phyloP scores from a whole-genome alignment of 116 monocot species.

The Zostera marina region DNA sequence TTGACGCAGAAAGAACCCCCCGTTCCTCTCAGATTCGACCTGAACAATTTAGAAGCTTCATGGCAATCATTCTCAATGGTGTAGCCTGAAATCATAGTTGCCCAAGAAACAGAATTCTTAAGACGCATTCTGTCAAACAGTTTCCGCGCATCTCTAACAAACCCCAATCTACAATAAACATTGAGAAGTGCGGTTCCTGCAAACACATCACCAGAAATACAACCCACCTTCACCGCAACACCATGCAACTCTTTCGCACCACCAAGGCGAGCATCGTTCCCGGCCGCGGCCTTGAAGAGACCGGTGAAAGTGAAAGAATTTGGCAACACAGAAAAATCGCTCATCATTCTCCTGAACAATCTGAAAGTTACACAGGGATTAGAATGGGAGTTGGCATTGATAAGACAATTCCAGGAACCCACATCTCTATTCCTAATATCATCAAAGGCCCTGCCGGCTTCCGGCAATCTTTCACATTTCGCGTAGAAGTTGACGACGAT shows the following conservation, averaged over 20 bases:
- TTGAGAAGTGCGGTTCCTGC: conserved; percentile 33
- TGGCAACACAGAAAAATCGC: conserved; percentile 8
- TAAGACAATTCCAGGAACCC: conserved; percentile 68
- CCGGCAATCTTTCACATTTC: conserved; percentile 20
- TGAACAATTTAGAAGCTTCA: conserved; percentile 46
- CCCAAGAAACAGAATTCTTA: conserved; percentile 46
- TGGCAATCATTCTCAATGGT: conserved; percentile 13
- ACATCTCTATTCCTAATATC: conserved; percentile 27
- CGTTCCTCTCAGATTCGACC: conserved; percentile 15
- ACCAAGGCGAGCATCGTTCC: too few relatives aligned
- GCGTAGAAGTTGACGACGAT: conserved; percentile 53
- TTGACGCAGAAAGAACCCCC: conserved; percentile 16
- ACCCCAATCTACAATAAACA: conserved; percentile 46
- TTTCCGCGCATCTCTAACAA: conserved; percentile 29
- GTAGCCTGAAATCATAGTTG: conserved; percentile 55
- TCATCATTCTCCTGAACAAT: conserved; percentile 40
- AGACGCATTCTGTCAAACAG: conserved; percentile 54
- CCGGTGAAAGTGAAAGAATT: conserved; percentile 55
- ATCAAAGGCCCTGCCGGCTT: conserved; percentile 25
- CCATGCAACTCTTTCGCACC: conserved; percentile 32
- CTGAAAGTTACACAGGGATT: conserved; percentile 2
- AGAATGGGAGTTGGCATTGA: conserved; percentile 37
- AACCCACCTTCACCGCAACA: conserved; percentile 31
- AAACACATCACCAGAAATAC: conserved; percentile 23
- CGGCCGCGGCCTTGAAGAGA: conserved; percentile 24